Base-by-base conservation (phyloP, 139 green algal species). In the Penium margaritaceum region DNA sequence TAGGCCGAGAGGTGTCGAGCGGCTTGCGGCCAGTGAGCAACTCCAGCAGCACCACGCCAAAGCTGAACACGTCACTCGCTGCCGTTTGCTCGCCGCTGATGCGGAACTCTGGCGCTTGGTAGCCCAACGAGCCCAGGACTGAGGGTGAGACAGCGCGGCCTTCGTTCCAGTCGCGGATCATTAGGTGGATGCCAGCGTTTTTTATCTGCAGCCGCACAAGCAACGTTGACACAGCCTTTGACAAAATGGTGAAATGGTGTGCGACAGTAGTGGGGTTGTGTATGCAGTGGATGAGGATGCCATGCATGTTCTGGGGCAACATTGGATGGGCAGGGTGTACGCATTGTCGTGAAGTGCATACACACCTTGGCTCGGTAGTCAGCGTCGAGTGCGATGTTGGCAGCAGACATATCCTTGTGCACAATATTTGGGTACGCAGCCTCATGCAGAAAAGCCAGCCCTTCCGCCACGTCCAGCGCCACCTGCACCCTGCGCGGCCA, bases 391-490 rank as follows among this genome's bases (percentile, higher is more conserved):
- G 93, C 75, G 57, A 86, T 30, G 63, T 86, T 87, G 21, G 65
- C 78, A 3, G 72, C 80, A 72, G 89, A 89, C 41, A 96, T 79
- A 79, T 96, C 91, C 24, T 85, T 80, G 67, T 96, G 91, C 5
- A 95, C 75, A 29, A 96, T 84, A 19, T 81, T 75, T 6, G 89
- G 88, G 29, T 72, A 71, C 61, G 79, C 81, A 19, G 66, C 82
- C 21, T 76, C 84, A 81, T 96, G 91, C 70, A 96, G 83, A 73
- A 91, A 95, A 32, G 21, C 39, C 66, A 81, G 67, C 5, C 36
- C 75, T 27, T 35, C 53, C 1, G 75, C 75, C 19, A 72, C 44
- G 43, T 81, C 75, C 15, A 71, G 5, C 51, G 66, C 62, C 17
- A 81, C 72, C 30, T 67, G 75, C 34, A 78, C 15, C 21, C 67